A percentile compares a stretch with the other conserved stretches of the same genome.
Conservation (phyloP, 2,329 filamentous ascomycete genomes). For the Ceratocystis huliohia region DNA sequence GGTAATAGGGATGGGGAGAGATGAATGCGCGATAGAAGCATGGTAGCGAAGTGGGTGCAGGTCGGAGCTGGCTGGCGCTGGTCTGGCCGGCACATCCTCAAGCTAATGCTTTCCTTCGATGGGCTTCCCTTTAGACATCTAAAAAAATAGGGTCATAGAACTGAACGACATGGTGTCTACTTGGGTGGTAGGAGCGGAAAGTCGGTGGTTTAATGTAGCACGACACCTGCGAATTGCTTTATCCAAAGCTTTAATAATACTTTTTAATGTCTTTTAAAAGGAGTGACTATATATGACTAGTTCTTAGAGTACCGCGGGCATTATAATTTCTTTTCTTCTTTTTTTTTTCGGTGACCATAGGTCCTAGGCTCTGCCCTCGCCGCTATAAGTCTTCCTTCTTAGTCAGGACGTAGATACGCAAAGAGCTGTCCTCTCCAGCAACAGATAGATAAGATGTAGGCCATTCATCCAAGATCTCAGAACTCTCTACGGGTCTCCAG, state of each 20-base stretch:
- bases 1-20: background rate
- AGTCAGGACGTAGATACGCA: conserved; percentile 43
- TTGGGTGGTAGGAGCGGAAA: background rate
- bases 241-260: conserved; percentile 14
- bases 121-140: background rate
- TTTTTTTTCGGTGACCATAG: background rate
- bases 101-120: background rate
- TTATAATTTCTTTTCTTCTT: background rate
- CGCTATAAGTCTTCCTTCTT: background rate
- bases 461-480: conserved; percentile 23
- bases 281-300: background rate
- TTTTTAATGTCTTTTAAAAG: conserved; percentile 8
- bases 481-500: conserved; percentile 45
- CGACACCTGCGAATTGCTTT: background rate
- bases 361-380: background rate
- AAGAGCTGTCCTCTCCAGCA: conserved; percentile 48
- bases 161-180: background rate
- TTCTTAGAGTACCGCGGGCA: too few species aligned
- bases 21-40: background rate
- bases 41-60: background rate
- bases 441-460: conserved; percentile 35
- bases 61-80: background rate
- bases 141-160: background rate
- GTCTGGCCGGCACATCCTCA: background rate
- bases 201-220: background rate